These are phyloP conservation scores for Endocarpon pusillum DNA, from an alignment of 495 filamentous ascomycete genomes.

Conservation along the genomic window DNA sequence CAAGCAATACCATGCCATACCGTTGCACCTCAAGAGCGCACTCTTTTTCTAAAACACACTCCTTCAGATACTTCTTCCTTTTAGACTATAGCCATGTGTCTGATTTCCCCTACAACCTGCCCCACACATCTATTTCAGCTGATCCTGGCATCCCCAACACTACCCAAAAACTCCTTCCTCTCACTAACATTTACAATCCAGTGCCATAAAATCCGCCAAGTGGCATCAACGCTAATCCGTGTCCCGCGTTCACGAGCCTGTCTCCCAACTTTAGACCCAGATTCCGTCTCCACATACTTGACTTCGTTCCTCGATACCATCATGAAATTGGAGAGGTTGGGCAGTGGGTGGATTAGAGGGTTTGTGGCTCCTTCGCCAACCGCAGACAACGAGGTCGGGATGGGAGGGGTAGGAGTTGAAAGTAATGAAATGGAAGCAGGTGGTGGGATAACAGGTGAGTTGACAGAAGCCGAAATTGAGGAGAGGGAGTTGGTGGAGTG, in stretches of 20 bases:
- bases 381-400: conserved; percentile 10
- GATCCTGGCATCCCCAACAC: too few species aligned
- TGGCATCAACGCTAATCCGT: conserved; percentile 58
- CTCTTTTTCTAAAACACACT: too few species aligned
- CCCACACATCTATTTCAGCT: not conserved
- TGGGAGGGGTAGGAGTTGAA: conserved; percentile 6
- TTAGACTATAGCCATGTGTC: too few species aligned
- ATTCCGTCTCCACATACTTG: conserved; percentile 37
- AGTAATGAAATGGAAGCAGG: not conserved
- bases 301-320: conserved; percentile 51
- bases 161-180: conserved; percentile 4
- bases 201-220: conserved; percentile 53
- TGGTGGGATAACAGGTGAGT: conserved; percentile 23
- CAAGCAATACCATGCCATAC: too few species aligned
- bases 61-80: too few species aligned
- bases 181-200: conserved; percentile 6
- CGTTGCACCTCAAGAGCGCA: too few species aligned
- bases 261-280: conserved; percentile 25
- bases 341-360: conserved; percentile 13
- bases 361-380: conserved; percentile 6
- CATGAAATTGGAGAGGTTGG: conserved; percentile 45
- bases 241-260: conserved; percentile 39
- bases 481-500: conserved; percentile 56
- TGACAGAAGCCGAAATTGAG: conserved; percentile 39
- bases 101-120: not conserved